Conservation (phyloP, 768 basidiomycete species). For the Gyrodon lividus region DNA sequence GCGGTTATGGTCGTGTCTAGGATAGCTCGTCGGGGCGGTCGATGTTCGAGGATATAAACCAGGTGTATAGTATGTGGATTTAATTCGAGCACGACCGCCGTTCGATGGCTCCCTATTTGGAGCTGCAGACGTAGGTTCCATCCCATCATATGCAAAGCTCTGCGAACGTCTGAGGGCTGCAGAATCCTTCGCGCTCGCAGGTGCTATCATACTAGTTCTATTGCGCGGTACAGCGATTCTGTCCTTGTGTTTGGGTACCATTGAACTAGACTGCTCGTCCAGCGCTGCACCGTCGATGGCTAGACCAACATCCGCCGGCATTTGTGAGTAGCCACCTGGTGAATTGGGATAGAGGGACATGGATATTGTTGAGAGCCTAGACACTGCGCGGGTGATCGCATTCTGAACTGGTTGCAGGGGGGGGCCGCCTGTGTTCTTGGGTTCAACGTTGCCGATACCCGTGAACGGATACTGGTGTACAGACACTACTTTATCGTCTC, state of each 20-base stretch:
- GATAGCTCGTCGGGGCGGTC: slow-evolving; percentile 36
- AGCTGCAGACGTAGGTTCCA: slow-evolving; percentile 43
- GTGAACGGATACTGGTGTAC: slow-evolving; percentile 23
- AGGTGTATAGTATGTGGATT: slow-evolving; percentile 64
- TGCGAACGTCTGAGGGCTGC: slow-evolving; percentile 30
- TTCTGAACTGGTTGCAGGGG: slow-evolving; percentile 43
- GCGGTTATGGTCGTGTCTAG: slow-evolving; percentile 34
- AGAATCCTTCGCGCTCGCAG: slow-evolving; percentile 18
- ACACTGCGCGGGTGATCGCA: slow-evolving; percentile 40
- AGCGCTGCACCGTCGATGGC: slow-evolving; percentile 39
- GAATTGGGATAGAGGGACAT: slow-evolving; percentile 49
- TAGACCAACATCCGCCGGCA: slow-evolving; percentile 31
- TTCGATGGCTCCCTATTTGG: slow-evolving; percentile 23
- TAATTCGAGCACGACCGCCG: slow-evolving; percentile 64
- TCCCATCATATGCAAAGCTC: slow-evolving; percentile 52
- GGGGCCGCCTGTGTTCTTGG: slow-evolving; percentile 25
- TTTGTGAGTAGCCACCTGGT: slow-evolving; percentile 30
- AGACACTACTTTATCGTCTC: slow-evolving; percentile 16
- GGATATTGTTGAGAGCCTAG: slow-evolving; percentile 42
- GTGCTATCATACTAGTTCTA: slow-evolving; percentile 25
- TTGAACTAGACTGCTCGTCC: slow-evolving; percentile 40
- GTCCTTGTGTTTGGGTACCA: slow-evolving; percentile 34
- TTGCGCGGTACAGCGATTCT: slow-evolving; percentile 21
- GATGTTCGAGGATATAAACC: slow-evolving; percentile 56
- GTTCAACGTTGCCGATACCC: slow-evolving; percentile 21